A percentile compares a stretch with the other conserved stretches of the same genome.
Evolutionary conservation across 352 stramenopile species (phyloP).

Genomic region (Phytophthora melonis): DNA sequence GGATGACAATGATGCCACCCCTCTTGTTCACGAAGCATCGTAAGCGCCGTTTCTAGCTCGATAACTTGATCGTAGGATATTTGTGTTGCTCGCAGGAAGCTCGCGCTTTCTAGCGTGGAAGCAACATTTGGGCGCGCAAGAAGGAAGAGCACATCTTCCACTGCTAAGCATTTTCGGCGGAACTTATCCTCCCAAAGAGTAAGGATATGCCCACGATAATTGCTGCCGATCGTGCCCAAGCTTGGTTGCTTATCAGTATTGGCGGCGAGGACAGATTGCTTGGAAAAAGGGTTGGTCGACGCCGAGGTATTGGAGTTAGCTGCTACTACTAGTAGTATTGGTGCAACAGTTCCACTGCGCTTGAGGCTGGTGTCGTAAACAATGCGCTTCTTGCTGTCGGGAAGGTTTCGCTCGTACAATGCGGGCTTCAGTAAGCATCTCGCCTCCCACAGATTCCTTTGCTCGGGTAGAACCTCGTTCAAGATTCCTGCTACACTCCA

Average conservation of each 20-base stretch:
- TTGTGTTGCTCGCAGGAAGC: slow-evolving; percentile 41
- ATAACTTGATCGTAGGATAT: slow-evolving; percentile 62
- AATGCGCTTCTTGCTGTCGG: slow-evolving; percentile 10
- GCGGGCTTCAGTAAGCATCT: slow-evolving; percentile 19
- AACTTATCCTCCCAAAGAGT: slow-evolving; percentile 77
- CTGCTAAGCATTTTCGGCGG: slow-evolving; percentile 36
- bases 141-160: slow-evolving; percentile 59
- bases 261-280: neutral
- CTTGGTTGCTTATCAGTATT: neutral
- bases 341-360: slow-evolving; percentile 2
- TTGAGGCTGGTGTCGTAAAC: slow-evolving; percentile 1
- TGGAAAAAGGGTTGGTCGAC: neutral
- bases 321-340: slow-evolving; percentile 24
- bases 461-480: slow-evolving; percentile 44
- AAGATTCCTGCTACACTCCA: slow-evolving; percentile 47
- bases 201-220: slow-evolving; percentile 25
- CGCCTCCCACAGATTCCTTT: slow-evolving; percentile 39
- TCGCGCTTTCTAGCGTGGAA: slow-evolving; percentile 51
- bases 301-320: neutral
- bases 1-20: slow-evolving; percentile 53
- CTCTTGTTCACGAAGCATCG: slow-evolving; percentile 33
- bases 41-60: slow-evolving; percentile 61
- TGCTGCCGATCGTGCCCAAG: neutral
- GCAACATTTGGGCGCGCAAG: slow-evolving; percentile 50
- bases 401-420: neutral